Conservation (phyloP, 108 stramenopile species). For the Cyclotella baltica region DNA sequence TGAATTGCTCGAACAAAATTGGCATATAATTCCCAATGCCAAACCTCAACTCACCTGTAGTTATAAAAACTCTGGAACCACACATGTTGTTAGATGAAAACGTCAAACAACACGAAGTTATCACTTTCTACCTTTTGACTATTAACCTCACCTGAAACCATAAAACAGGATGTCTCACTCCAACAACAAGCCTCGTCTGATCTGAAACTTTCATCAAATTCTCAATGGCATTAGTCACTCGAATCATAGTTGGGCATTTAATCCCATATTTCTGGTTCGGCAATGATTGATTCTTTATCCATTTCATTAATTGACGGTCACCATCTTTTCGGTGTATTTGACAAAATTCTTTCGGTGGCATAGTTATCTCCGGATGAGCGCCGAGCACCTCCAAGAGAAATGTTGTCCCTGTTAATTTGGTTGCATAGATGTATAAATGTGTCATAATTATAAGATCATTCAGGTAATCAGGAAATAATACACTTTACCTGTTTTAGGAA, state of each 20-base stretch:
- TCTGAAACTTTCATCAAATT: slow-evolving; percentile 33
- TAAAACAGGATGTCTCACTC: slow-evolving; percentile 57
- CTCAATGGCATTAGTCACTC: slow-evolving; percentile 30
- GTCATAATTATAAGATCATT: no score
- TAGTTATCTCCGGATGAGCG: slow-evolving; percentile 14
- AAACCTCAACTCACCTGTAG: slow-evolving; percentile 14
- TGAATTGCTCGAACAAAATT: not conserved
- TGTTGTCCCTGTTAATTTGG: slow-evolving; percentile 14
- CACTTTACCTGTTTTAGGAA: slow-evolving; percentile 26
- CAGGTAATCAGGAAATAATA: not conserved
- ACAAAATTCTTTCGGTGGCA: slow-evolving; percentile 11
- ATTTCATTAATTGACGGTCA: not conserved
- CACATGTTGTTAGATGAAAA: slow-evolving; percentile 25
- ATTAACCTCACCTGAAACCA: slow-evolving; percentile 24
- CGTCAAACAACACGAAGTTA: slow-evolving; percentile 36
- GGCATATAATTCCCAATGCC: not conserved
- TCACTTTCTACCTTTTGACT: slow-evolving; percentile 2
- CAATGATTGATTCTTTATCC: slow-evolving; percentile 5
- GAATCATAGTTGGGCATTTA: slow-evolving; percentile 38
- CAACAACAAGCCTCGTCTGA: slow-evolving; percentile 48
- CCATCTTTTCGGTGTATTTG: slow-evolving; percentile 11
- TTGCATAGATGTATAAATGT: no score
- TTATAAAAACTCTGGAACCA: slow-evolving; percentile 55
- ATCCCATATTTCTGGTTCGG: slow-evolving; percentile 30
- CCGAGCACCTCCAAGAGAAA: slow-evolving; percentile 23